Evolutionary conservation across 2,329 filamentous ascomycete species (phyloP), one percentile per base, ranked within the genome.

Genomic region (Fusarium staphyleae): DNA sequence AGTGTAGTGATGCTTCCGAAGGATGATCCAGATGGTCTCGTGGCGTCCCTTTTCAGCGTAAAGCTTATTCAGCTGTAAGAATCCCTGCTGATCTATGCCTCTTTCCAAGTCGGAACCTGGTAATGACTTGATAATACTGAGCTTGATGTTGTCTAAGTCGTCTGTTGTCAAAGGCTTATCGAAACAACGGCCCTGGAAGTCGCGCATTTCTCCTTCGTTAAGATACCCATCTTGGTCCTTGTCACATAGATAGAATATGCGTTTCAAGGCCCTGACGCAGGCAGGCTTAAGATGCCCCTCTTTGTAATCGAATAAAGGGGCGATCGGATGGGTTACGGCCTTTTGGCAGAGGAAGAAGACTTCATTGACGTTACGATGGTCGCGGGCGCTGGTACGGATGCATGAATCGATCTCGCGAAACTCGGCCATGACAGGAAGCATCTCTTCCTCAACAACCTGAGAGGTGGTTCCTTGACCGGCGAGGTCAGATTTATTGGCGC

Each of bases 331-430:
- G 3, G 93, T 97, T 66, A 99, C 93, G 14, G 95, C 95, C 71
- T 98, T 98, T 74, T 99, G 95, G 73, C 95, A 99, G 12, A 99
- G 86, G 69, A 96, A 98, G 77, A 99, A 98, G 54, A 93, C 91
- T 73, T 93, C 93, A 72, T 96, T 96, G 71, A 97, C 90, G 73
- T 97, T 97, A 66, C 89, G 87, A 70, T 96, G 91, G 68, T 96
- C 91, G 66, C 91, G 86, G 15, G 93, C 92, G 74, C 93, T 98
- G 8, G 93, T 92, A 49, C 95, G 85, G 70, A 99, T 98, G 75
- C 95, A 99, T 1, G 93, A 96, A 72, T 99, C 95, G 60, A 99
- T 97, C 74, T 98, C 95, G 70, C 96, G 93, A 76, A 98, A 99
- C 76, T 99, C 95, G 56, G 90, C 88, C 95, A 99, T 97, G 62